Conservation (phyloP, 129 eudicot species). For the Centaurea solstitialis region DNA sequence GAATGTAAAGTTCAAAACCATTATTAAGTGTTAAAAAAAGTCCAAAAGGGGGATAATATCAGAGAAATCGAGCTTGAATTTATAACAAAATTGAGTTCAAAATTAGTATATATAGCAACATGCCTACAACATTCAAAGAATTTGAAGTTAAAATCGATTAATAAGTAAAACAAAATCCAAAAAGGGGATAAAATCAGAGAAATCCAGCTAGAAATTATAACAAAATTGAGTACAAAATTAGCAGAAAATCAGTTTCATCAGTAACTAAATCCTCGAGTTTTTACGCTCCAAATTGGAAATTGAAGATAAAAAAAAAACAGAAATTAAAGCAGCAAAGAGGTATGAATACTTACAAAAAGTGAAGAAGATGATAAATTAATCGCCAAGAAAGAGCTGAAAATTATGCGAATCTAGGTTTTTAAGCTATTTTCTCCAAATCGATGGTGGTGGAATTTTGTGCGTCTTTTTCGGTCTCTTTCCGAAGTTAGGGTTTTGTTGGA, state of each 20-base stretch:
- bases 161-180: not conserved
- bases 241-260: not conserved
- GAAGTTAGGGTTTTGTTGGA: conserved; percentile 29
- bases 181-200: not conserved
- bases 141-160: not conserved
- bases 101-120: not conserved
- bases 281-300: not conserved
- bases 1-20: not conserved
- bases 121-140: not conserved
- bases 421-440: not conserved
- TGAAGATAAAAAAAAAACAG: not conserved
- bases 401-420: not conserved
- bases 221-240: not conserved
- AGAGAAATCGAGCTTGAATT: not conserved
- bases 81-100: not conserved
- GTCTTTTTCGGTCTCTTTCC: not conserved
- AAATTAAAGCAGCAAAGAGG: not conserved
- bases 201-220: not conserved
- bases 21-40: not conserved
- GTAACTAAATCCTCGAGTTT: conserved; percentile 8
- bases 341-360: conserved; percentile 29
- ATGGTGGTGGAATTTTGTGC: not conserved
- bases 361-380: not conserved
- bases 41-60: not conserved
- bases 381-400: not conserved